Percentiles rank a stretch among this genome's conserved stretches.
These are phyloP conservation scores for Setaria viridis DNA, from an alignment of 202 grass and related monocot species.

Conservation along the genomic window DNA sequence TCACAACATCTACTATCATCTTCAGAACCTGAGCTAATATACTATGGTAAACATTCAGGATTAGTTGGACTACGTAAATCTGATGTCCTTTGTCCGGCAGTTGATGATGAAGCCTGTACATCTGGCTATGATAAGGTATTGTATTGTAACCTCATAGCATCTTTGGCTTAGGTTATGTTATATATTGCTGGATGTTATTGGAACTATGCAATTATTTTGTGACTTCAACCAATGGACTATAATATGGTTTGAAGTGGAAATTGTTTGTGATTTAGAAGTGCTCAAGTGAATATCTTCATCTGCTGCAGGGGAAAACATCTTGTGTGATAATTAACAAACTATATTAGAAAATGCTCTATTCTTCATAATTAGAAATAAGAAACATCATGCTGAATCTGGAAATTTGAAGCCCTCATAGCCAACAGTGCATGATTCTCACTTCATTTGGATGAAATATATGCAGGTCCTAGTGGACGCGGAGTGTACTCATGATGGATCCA, in stretches of 20 bases:
- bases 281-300: neutral
- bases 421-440: slow-evolving; percentile 5
- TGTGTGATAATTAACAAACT: neutral
- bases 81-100: slow-evolving; percentile 50
- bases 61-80: slow-evolving; percentile 74
- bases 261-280: neutral
- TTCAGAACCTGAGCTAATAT: slow-evolving; percentile 88
- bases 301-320: neutral
- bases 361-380: neutral
- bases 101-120: slow-evolving; percentile 54
- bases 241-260: slow-evolving; percentile 1
- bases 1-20: slow-evolving; percentile 47
- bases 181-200: neutral
- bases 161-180: neutral
- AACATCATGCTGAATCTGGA: neutral
- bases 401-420: neutral
- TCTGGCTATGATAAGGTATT: slow-evolving; percentile 96
- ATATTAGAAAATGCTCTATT: neutral
- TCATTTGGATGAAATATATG: slow-evolving; percentile 30
- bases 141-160: neutral
- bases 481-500: slow-evolving; percentile 97
- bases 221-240: slow-evolving; percentile 14
- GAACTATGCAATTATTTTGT: neutral
- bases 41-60: slow-evolving; percentile 94
- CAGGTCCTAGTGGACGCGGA: slow-evolving; percentile 97